phyloP scores from a whole-genome alignment of 2,329 filamentous ascomycete species.

The Fusarium sp. region DNA sequence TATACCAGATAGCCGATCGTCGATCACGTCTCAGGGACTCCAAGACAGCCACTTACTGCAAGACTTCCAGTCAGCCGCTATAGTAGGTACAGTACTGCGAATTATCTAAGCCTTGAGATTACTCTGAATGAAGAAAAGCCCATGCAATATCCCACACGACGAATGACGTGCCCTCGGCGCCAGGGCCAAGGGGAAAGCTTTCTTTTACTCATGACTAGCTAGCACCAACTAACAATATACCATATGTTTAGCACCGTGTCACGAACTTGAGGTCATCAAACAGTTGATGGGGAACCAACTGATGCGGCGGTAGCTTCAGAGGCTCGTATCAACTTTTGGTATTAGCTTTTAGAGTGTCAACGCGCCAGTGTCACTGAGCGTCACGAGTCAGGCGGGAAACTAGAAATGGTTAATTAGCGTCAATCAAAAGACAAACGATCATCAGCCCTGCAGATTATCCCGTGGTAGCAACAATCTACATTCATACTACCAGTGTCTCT shows the following conservation, averaged over 20 bases:
- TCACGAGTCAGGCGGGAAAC: background rate
- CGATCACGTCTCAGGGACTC: constrained; percentile 38
- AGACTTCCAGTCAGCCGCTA: constrained; percentile 12
- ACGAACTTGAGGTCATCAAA: constrained; percentile 20
- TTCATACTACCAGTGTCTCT: background rate
- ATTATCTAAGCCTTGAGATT: constrained; percentile 2
- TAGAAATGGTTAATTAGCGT: background rate
- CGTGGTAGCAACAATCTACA: background rate
- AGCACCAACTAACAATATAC: constrained; percentile 31
- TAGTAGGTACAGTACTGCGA: background rate
- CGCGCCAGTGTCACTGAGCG: background rate
- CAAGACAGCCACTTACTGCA: background rate
- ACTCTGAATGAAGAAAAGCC: constrained; percentile 5
- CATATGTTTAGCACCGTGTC: background rate
- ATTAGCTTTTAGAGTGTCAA: background rate
- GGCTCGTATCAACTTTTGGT: constrained; percentile 1
- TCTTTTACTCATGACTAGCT: constrained; percentile 30
- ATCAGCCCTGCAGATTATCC: background rate
- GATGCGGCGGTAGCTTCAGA: background rate
- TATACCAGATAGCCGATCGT: constrained; percentile 46
- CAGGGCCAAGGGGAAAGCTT: background rate
- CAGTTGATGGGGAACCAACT: background rate
- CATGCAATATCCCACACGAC: constrained; percentile 4
- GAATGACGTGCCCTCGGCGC: constrained; percentile 36
- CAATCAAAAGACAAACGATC: background rate